Base-by-base conservation (phyloP, 495 filamentous ascomycete species). In the Trichoderma parareesei region DNA sequence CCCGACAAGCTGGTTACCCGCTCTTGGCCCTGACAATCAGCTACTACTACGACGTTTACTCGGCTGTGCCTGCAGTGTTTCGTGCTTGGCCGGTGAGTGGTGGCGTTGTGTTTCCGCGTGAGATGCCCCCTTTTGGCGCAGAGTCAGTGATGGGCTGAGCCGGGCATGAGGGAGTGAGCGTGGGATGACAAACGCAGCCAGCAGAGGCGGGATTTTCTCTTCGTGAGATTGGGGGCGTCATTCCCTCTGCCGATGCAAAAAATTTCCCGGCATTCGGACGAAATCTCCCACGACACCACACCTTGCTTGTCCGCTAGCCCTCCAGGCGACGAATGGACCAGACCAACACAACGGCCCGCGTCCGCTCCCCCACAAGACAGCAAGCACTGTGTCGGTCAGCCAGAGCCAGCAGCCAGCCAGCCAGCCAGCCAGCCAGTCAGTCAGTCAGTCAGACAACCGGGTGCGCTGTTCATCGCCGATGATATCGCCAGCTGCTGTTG, bases 221-320 rank as follows among this genome's bases (percentile, higher is more conserved):
- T 16, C 1, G 10, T 10, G 14, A 57, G 33, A 37, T 27, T 27
- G 27, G 53, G 53, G 53, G 53, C 53, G 13, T 27, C 9, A 10
- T 37, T 57, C 37, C 33, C 6, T 57, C 5, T 57, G 53, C 53
- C 53, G 53, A 57, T 57, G 53, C 53, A 57, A 57, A 57, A 57
- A 57, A 57, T 57, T 57, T 57, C 53, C 53, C 53, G 53, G 53
- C 53, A 57, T 35, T 57, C 53, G 53, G 53, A 57, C 33, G 53
- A 33, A 38, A 38, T 57, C 44, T 35, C 20, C 53, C 53, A 57
- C 53, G 53, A 57, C 53, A 37, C 53, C 48, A 57, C 53, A 57
- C 53, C 53, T 57, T 57, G 53, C 53, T 57, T 27, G 33, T 16
- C 27, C 53, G 37, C 53, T 57, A 14, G 37, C 53, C 53, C 53